A percentile compares a stretch with the other conserved stretches of the same genome.
These are phyloP conservation scores for Scenedesmus sp. DNA, from an alignment of 163 green algal species.

Conservation along the genomic window DNA sequence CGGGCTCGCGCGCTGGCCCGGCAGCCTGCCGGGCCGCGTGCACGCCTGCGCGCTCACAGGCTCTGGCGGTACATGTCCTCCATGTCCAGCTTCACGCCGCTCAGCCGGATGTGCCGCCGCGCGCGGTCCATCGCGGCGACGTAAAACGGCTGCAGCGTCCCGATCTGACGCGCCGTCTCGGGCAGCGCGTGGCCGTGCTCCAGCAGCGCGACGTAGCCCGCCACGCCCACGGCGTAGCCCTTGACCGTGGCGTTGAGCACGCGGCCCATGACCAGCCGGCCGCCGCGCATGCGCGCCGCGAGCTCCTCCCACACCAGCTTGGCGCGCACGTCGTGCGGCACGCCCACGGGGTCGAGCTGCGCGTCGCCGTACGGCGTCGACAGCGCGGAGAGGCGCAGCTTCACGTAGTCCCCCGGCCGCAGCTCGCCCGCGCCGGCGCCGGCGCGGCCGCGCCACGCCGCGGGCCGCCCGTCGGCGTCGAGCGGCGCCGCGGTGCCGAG, in stretches of 20 bases:
- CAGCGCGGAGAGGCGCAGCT: slow-evolving; percentile 27
- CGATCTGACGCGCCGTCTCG: slow-evolving; percentile 32
- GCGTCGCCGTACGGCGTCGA: slow-evolving; percentile 54
- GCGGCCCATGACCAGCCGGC: slow-evolving; percentile 40
- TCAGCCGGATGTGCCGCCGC: slow-evolving; percentile 19
- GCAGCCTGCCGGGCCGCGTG: no score
- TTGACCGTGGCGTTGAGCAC: slow-evolving; percentile 48
- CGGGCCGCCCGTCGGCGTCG: neutral
- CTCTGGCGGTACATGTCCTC: slow-evolving; percentile 20
- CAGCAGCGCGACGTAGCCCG: slow-evolving; percentile 56
- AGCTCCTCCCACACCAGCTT: slow-evolving; percentile 50
- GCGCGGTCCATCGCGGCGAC: slow-evolving; percentile 33
- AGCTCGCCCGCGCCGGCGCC: neutral
- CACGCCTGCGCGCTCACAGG: neutral
- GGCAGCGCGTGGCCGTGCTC: slow-evolving; percentile 14
- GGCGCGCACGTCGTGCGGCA: slow-evolving; percentile 2
- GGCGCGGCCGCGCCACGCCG: neutral
- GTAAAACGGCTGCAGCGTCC: slow-evolving; percentile 55
- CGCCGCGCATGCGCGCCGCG: slow-evolving; percentile 2
- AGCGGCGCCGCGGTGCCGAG: neutral
- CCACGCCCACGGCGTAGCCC: slow-evolving; percentile 59
- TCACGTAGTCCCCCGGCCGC: neutral
- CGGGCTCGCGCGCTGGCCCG: no score
- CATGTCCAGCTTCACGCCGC: neutral
- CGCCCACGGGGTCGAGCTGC: slow-evolving; percentile 40